phyloP scores from a whole-genome alignment of 2,329 filamentous ascomycete species.

The Leptographium radiaticola region DNA sequence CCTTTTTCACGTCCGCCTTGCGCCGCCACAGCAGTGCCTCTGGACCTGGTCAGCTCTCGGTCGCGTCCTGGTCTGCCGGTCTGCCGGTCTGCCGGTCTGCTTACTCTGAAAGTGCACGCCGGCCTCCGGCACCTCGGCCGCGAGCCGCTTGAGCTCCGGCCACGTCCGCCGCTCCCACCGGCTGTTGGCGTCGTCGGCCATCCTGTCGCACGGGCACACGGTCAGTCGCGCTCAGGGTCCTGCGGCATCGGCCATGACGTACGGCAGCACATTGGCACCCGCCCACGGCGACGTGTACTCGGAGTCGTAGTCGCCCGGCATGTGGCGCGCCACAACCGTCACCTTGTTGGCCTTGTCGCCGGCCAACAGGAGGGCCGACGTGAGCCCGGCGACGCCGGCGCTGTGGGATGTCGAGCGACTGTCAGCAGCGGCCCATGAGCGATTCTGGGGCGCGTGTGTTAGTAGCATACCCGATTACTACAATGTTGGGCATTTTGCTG shows the following conservation, averaged over 20 bases:
- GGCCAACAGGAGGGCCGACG: slow-evolving; percentile 34
- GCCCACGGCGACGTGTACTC: slow-evolving; percentile 88
- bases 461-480: slow-evolving; percentile 22
- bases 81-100: not conserved
- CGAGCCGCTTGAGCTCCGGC: slow-evolving; percentile 45
- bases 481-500: slow-evolving; percentile 21
- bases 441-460: not conserved
- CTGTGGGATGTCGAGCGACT: slow-evolving; percentile 11
- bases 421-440: not conserved
- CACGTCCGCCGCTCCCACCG: slow-evolving; percentile 53
- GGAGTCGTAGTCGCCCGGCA: slow-evolving; percentile 86
- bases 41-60: slow-evolving; percentile 14
- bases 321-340: slow-evolving; percentile 53
- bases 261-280: slow-evolving; percentile 70
- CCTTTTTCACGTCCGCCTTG: slow-evolving; percentile 41
- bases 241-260: slow-evolving; percentile 17
- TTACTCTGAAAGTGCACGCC: slow-evolving; percentile 67
- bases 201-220: slow-evolving; percentile 19
- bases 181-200: slow-evolving; percentile 28
- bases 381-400: slow-evolving; percentile 39
- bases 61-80: not conserved
- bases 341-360: slow-evolving; percentile 27
- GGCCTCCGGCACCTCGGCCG: slow-evolving; percentile 56
- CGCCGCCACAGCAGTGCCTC: slow-evolving; percentile 39
- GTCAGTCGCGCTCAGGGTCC: not conserved